Percentiles rank a stretch among this genome's conserved stretches.
Evolutionary conservation across 768 basidiomycete species (phyloP).

Genomic region (Candolleomyces eurysporus): DNA sequence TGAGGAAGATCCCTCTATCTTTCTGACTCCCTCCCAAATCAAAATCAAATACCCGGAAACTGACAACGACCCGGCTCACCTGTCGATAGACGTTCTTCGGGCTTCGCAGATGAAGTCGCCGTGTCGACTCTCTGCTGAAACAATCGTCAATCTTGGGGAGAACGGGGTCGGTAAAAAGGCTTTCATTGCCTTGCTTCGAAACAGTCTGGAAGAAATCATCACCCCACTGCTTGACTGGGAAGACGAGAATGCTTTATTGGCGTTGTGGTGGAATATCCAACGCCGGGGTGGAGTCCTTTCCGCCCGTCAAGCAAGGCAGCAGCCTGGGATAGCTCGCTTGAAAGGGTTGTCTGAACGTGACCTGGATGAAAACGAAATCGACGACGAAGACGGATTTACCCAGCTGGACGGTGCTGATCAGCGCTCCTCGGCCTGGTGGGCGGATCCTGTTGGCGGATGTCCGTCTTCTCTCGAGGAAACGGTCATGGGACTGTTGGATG

Average conservation of each 20-base stretch:
- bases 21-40: slow-evolving; percentile 41
- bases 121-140: slow-evolving; percentile 51
- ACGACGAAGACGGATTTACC: slow-evolving; percentile 33
- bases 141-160: slow-evolving; percentile 61
- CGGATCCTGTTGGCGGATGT: slow-evolving; percentile 58
- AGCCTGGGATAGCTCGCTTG: slow-evolving; percentile 39
- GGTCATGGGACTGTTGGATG: slow-evolving; percentile 51
- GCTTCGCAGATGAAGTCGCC: slow-evolving; percentile 46
- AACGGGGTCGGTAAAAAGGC: slow-evolving; percentile 51
- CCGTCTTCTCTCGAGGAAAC: slow-evolving; percentile 68
- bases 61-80: slow-evolving; percentile 37
- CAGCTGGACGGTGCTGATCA: slow-evolving; percentile 29
- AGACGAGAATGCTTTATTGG: slow-evolving; percentile 31
- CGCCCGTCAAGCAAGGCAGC: slow-evolving; percentile 36
- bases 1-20: slow-evolving; percentile 22
- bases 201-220: slow-evolving; percentile 33
- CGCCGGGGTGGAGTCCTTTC: slow-evolving; percentile 40
- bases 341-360: slow-evolving; percentile 41
- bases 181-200: slow-evolving; percentile 39
- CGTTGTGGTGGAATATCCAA: slow-evolving; percentile 40
- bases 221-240: slow-evolving; percentile 46
- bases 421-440: slow-evolving; percentile 66
- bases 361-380: slow-evolving; percentile 35
- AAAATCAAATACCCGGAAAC: slow-evolving; percentile 41
- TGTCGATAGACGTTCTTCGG: slow-evolving; percentile 54